Conservation (phyloP, 495 filamentous ascomycete genomes). For the Penicillium paradoxum region DNA sequence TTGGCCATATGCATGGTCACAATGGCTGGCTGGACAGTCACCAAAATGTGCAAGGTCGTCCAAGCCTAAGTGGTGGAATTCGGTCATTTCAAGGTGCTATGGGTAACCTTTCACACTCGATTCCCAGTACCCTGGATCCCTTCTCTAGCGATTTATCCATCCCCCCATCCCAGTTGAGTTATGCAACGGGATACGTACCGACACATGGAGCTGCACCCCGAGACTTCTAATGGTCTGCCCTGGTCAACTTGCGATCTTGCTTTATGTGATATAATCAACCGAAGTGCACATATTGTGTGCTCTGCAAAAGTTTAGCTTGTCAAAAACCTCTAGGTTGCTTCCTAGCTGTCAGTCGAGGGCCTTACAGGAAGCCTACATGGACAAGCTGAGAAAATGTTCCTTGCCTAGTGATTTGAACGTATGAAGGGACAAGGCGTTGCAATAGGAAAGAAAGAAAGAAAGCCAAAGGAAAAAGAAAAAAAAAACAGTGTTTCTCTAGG, state of each 20-base stretch:
- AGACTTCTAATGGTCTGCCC: conserved; percentile 18
- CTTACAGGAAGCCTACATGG: not conserved
- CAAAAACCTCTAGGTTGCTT: not conserved
- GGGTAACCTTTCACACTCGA: conserved; percentile 23
- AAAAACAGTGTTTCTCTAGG: too few species aligned
- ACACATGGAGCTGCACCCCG: conserved; percentile 27
- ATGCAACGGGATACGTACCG: conserved; percentile 29
- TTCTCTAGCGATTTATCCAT: conserved; percentile 31
- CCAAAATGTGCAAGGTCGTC: conserved; percentile 22
- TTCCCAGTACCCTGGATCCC: conserved; percentile 29
- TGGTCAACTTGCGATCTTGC: not conserved
- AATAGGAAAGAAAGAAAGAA: not conserved
- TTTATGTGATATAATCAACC: not conserved
- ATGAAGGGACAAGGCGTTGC: not conserved
- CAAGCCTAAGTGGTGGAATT: conserved; percentile 15
- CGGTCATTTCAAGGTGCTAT: conserved; percentile 26
- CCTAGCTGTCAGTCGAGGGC: not conserved
- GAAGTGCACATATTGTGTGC: not conserved
- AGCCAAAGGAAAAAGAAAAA: not conserved
- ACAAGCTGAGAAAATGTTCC: not conserved
- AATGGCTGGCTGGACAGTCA: conserved; percentile 27
- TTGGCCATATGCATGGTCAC: conserved; percentile 25
- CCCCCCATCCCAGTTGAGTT: conserved; percentile 31
- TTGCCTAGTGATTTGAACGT: not conserved
- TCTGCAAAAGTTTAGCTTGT: conserved; percentile 1